Conservation (phyloP, 83 land plant genomes). For the Diphasiastrum complanatum region DNA sequence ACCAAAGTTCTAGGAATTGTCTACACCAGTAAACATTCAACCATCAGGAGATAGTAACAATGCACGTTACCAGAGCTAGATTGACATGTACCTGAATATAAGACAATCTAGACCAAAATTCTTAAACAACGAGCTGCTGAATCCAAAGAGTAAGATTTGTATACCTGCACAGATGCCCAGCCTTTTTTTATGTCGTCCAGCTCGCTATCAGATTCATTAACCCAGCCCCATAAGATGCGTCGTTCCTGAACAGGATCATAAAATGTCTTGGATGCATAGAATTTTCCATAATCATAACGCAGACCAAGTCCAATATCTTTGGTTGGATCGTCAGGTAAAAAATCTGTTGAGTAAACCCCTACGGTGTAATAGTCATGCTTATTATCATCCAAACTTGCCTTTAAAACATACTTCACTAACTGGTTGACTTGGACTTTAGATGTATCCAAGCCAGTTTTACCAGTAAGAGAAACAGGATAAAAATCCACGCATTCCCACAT, state of each 20-base stretch:
- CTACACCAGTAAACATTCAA: constrained; percentile 40
- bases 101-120: background rate
- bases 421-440: constrained; percentile 18
- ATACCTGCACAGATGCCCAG: constrained; percentile 90
- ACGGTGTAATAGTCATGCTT: constrained; percentile 63
- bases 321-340: constrained; percentile 38
- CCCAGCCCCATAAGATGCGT: constrained; percentile 85
- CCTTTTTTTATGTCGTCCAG: constrained; percentile 64
- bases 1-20: constrained; percentile 62
- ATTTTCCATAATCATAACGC: constrained; percentile 72
- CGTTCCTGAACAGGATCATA: constrained; percentile 60
- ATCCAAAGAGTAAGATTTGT: background rate
- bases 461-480: too few species aligned
- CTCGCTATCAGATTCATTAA: constrained; percentile 72
- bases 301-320: constrained; percentile 51
- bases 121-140: background rate
- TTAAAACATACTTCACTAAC: constrained; percentile 65
- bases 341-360: constrained; percentile 39
- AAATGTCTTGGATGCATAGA: constrained; percentile 90
- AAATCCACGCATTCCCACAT: too few species aligned
- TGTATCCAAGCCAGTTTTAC: too few species aligned
- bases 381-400: constrained; percentile 67
- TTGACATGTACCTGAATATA: background rate
- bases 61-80: background rate
- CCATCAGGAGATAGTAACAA: constrained; percentile 2